These are phyloP conservation scores for Pugionium cornutum DNA, from an alignment of 345 rosid species.

Conservation along the genomic window DNA sequence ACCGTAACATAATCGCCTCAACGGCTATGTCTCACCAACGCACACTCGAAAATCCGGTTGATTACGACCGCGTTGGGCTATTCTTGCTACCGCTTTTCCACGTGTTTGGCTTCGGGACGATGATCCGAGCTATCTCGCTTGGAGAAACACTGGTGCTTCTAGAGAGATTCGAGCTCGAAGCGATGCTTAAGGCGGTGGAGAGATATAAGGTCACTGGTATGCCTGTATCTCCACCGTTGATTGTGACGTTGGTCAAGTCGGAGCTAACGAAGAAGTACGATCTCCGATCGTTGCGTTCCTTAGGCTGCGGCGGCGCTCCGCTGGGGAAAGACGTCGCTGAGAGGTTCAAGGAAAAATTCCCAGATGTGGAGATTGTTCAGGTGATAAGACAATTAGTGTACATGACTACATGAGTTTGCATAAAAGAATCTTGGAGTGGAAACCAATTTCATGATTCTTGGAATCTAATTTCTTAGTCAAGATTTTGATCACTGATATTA, in stretches of 20 bases:
- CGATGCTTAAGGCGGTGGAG: slow-evolving; percentile 56
- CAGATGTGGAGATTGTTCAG: slow-evolving; percentile 66
- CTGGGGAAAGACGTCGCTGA: slow-evolving; percentile 71
- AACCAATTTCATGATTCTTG: neutral
- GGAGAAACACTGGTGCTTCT: slow-evolving; percentile 50
- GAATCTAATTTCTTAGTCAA: neutral
- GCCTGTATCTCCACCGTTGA: slow-evolving; percentile 84
- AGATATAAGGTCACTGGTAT: slow-evolving; percentile 57
- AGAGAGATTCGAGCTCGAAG: slow-evolving; percentile 57
- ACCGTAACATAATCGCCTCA: slow-evolving; percentile 68
- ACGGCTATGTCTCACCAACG: slow-evolving; percentile 50
- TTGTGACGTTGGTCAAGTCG: slow-evolving; percentile 66
- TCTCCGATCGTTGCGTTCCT: slow-evolving; percentile 54
- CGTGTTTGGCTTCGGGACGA: slow-evolving; percentile 51
- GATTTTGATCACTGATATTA: neutral
- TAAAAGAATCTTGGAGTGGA: slow-evolving; percentile 7
- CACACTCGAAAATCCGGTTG: slow-evolving; percentile 19
- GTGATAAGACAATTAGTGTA: slow-evolving; percentile 34
- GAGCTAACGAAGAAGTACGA: slow-evolving; percentile 66
- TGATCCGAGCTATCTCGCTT: slow-evolving; percentile 46
- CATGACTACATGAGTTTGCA: neutral
- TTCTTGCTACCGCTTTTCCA: slow-evolving; percentile 57
- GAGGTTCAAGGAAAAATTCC: slow-evolving; percentile 68
- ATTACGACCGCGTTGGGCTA: slow-evolving; percentile 49
- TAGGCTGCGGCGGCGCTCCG: slow-evolving; percentile 85